Base-by-base conservation (phyloP, 73 alveolate genomes). In the Breviolum minutum region DNA sequence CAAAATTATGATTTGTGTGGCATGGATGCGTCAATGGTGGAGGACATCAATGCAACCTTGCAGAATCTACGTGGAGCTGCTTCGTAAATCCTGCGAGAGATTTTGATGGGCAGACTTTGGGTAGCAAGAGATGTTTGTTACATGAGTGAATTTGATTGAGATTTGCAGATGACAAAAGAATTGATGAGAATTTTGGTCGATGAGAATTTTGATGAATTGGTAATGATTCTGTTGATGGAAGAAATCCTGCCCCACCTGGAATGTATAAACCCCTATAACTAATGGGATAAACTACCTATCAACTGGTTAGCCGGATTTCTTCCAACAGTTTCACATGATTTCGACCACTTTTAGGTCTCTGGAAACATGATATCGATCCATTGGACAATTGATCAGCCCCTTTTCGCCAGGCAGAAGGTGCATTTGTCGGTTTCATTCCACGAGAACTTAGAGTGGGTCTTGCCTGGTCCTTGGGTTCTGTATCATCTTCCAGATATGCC, bases 1-100 rank as follows among this genome's bases (percentile, higher is more conserved):
- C 54, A 40, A 40, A 40, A 40, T 40, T 40, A 40, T 3, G 54
- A 40, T 40, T 40, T 3, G 54, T 40, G 54, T 40, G 5, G 54
- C 3, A n/a, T n/a, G n/a, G 32, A 0, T 48, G 29, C 54, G 54
- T 40, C 54, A n/a, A 81, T 13, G 48, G 68, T 70, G 32, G 87
- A 89, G 96, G 86, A 61, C 29, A 24, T 90, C 66, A 90, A 62
- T 63, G 88, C 69, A 13, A 63, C 77, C 87, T 73, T 90, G 97
- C 88, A 71, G 97, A 90, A 90, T 30, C 76, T 90, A 30, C 97
- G 97, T 24, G 97, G 97, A 54, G 97, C 97, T 27, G 79, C 97
- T 12, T 90, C 97, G 97, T 62, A 63, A 62, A 26, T 22, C 96
- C 61, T 54, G 96, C 96, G 19, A 40, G 54, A 40, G 54, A 40